Conservation (phyloP, 805 yeast genomes). For the Lachancea meyersii region DNA sequence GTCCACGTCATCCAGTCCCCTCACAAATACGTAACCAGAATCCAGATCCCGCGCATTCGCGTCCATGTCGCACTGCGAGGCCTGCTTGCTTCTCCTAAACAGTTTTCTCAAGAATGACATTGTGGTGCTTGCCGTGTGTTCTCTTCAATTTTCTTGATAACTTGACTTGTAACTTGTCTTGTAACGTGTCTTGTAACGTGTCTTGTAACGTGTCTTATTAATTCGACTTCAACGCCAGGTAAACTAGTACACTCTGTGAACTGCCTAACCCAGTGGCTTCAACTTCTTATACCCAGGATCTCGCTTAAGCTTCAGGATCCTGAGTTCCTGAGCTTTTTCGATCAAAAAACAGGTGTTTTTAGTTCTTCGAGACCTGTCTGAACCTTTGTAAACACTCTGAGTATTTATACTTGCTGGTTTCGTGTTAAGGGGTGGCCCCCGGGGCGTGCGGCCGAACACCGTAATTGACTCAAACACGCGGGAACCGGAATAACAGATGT, state of each 20-base stretch:
- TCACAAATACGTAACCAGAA: constrained; percentile 13
- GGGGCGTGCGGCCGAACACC: not conserved
- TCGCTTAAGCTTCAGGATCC: not conserved
- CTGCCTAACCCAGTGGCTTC: not conserved
- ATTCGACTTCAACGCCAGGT: too few species aligned
- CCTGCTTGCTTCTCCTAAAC: constrained; percentile 2
- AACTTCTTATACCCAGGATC: not conserved
- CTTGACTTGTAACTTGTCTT: too few species aligned
- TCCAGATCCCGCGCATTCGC: constrained; percentile 12
- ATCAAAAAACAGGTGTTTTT: not conserved
- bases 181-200: too few species aligned
- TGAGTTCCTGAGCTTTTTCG: not conserved
- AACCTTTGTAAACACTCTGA: constrained; percentile 6
- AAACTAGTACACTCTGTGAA: too few species aligned
- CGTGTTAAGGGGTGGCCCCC: constrained; percentile 1
- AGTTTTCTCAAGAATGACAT: constrained; percentile 8
- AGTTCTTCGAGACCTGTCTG: not conserved
- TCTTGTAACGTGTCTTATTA: too few species aligned
- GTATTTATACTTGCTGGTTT: constrained; percentile 5
- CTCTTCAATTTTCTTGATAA: not conserved
- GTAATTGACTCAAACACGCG: not conserved
- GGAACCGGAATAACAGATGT: too few species aligned
- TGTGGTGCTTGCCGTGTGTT: not conserved
- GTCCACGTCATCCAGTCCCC: not conserved
- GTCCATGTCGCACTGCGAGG: not conserved